Percentiles rank a stretch among this genome's conserved stretches.
Evolutionary conservation across 176 grass and related monocot species (phyloP).

Genomic region (Avena eriantha): DNA sequence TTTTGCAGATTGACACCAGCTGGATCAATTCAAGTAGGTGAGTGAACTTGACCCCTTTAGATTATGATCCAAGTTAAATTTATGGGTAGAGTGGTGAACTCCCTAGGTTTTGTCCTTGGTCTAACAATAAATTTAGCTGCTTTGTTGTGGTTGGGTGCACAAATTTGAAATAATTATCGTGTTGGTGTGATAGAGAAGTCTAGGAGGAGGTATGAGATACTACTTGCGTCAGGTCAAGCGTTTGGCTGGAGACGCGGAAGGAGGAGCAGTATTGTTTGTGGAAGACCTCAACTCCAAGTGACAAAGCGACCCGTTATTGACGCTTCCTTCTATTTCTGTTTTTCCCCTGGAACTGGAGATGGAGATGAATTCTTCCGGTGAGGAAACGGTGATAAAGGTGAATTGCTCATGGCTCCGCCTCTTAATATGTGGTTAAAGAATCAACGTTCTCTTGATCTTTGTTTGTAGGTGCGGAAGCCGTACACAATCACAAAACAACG

Average conservation of each 20-base stretch:
- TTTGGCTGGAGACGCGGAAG: slow-evolving; percentile 75
- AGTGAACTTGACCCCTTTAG: slow-evolving; percentile 46
- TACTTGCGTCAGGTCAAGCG: slow-evolving; percentile 67
- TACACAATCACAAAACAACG: slow-evolving; percentile 98
- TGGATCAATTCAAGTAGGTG: slow-evolving; percentile 61
- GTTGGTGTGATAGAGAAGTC: slow-evolving; percentile 53
- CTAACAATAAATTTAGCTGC: slow-evolving; percentile 44
- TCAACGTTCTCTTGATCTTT: slow-evolving; percentile 23
- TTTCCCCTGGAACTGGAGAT: slow-evolving; percentile 53
- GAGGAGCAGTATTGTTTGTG: slow-evolving; percentile 70
- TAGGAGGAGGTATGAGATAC: slow-evolving; percentile 81
- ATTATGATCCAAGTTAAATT: slow-evolving; percentile 40
- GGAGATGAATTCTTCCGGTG: slow-evolving; percentile 81
- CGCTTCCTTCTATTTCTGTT: slow-evolving; percentile 38
- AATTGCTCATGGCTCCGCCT: slow-evolving; percentile 34
- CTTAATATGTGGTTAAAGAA: slow-evolving; percentile 45
- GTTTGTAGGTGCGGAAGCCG: slow-evolving; percentile 79
- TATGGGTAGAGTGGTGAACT: slow-evolving; percentile 33
- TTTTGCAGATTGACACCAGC: slow-evolving; percentile 48
- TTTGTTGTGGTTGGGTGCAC: slow-evolving; percentile 36
- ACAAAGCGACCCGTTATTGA: slow-evolving; percentile 45
- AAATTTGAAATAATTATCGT: slow-evolving; percentile 53
- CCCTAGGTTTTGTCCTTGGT: slow-evolving; percentile 41
- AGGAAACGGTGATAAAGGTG: slow-evolving; percentile 84
- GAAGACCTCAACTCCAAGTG: slow-evolving; percentile 82